Percentiles rank a stretch among this genome's conserved stretches.
Evolutionary conservation across 1,284 basidiomycete genomes (phyloP).

Genomic region (Ustilago nuda): DNA sequence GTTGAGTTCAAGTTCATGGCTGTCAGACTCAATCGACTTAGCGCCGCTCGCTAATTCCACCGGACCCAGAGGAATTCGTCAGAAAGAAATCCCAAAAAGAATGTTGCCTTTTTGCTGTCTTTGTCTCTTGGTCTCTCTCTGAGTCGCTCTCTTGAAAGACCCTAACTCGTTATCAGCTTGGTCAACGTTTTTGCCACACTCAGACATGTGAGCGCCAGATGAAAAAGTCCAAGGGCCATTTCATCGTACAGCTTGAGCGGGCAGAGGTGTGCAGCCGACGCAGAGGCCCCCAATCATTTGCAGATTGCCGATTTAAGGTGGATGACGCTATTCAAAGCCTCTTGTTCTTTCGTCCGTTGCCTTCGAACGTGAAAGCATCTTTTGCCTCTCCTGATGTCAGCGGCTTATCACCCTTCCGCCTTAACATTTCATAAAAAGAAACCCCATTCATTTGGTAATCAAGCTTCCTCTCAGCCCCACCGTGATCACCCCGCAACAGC

Average conservation of each 20-base stretch:
- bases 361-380: slow-evolving; percentile 11
- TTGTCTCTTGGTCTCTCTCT: not conserved
- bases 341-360: not conserved
- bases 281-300: not conserved
- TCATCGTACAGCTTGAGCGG: no score
- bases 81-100: no score
- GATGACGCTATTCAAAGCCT: slow-evolving; percentile 5
- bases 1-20: not conserved
- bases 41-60: not conserved
- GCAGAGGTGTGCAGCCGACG: slow-evolving; percentile 10
- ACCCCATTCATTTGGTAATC: not conserved
- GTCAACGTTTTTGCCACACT: no score
- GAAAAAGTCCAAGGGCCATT: no score
- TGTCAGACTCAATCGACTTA: not conserved
- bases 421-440: not conserved
- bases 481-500: not conserved
- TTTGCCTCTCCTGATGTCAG: not conserved
- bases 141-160: slow-evolving; percentile 1
- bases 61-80: no score
- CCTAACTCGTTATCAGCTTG: not conserved
- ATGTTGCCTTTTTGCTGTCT: no score
- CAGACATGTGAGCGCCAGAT: no score
- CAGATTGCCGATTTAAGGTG: slow-evolving; percentile 5
- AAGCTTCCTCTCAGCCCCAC: not conserved
- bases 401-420: not conserved